phyloP scores from a whole-genome alignment of 2,329 filamentous ascomycete genomes.

The Pseudocercospora pini-densiflorae region DNA sequence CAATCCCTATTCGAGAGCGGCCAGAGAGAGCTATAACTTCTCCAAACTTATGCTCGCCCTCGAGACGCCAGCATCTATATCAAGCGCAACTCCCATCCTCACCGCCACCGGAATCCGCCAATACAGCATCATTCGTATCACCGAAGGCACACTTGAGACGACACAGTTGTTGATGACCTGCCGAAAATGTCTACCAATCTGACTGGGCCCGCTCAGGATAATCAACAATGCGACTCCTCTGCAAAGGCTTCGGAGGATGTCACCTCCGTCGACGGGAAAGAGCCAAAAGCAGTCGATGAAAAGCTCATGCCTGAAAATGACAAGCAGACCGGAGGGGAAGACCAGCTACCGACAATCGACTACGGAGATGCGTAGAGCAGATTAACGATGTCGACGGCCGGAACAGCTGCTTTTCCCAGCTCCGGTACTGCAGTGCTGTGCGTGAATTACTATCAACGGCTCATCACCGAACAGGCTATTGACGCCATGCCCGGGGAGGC shows the following conservation, averaged over 20 bases:
- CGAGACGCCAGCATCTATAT: background rate
- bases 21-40: background rate
- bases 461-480: background rate
- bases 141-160: background rate
- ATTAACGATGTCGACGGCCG: background rate
- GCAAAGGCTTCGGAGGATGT: background rate
- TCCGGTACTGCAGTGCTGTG: background rate
- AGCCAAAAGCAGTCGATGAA: background rate
- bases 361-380: background rate
- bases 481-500: background rate
- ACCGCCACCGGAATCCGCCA: background rate
- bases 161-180: background rate
- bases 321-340: background rate
- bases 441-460: background rate
- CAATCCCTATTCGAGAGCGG: background rate
- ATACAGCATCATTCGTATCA: background rate
- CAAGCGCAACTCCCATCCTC: background rate
- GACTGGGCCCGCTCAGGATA: background rate
- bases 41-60: background rate
- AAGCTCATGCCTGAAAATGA: background rate
- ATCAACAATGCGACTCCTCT: background rate
- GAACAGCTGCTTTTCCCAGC: background rate
- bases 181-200: background rate
- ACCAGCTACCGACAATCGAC: background rate
- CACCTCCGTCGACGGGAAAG: background rate